phyloP scores from a whole-genome alignment of 345 rosid species.

The Crucihimalaya himalaica region DNA sequence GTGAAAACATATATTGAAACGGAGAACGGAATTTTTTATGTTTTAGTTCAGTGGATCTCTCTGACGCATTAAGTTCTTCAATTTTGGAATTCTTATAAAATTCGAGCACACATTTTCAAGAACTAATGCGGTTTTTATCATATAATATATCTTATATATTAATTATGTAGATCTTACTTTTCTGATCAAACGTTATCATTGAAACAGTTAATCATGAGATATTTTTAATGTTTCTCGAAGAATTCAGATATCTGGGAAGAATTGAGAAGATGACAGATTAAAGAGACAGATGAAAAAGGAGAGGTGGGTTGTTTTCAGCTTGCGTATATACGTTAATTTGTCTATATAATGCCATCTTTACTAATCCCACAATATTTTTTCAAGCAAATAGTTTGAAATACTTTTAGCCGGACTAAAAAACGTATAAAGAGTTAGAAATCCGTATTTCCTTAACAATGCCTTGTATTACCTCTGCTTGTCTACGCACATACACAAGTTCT shows the following conservation, averaged over 20 bases:
- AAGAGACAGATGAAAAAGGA: neutral
- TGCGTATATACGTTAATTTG: neutral
- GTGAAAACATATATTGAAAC: slow-evolving; percentile 2
- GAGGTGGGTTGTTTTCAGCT: slow-evolving; percentile 4
- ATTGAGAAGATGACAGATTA: neutral
- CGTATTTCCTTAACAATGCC: neutral
- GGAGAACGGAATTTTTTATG: neutral
- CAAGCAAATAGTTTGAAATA: neutral
- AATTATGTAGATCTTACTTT: slow-evolving; percentile 1
- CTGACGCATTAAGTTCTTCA: slow-evolving; percentile 1
- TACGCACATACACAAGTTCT: neutral
- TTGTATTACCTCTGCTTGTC: neutral
- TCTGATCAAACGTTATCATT: slow-evolving; percentile 1
- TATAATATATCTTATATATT: neutral
- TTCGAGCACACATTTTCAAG: slow-evolving; percentile 2
- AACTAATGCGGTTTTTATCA: neutral
- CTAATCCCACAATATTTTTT: neutral
- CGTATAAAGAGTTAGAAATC: neutral
- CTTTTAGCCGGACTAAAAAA: neutral
- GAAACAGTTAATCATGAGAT: neutral
- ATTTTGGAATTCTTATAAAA: slow-evolving; percentile 1
- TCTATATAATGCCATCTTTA: too few species aligned
- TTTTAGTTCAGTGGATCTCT: slow-evolving; percentile 13
- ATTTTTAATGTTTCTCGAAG: neutral
- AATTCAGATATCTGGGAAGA: slow-evolving; percentile 11